Percentiles rank a stretch among this genome's conserved stretches.
These are phyloP conservation scores for Detonula confervacea DNA, from an alignment of 352 stramenopile species.

Conservation along the genomic window DNA sequence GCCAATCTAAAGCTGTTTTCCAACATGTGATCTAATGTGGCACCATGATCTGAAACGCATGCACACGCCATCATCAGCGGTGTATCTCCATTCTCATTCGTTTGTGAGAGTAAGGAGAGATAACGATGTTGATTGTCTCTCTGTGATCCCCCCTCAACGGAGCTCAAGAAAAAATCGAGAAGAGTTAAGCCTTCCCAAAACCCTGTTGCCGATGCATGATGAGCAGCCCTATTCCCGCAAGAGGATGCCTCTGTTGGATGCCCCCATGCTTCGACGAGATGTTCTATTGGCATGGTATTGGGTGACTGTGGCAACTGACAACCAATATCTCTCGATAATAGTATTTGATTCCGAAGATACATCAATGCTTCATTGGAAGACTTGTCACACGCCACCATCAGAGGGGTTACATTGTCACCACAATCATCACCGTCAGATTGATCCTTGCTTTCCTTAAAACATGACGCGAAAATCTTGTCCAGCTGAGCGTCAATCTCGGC, in stretches of 20 bases:
- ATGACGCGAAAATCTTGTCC: slow-evolving; percentile 21
- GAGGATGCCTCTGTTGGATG: slow-evolving; percentile 41
- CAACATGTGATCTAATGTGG: slow-evolving; percentile 38
- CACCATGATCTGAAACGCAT: slow-evolving; percentile 37
- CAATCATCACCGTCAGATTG: slow-evolving; percentile 11
- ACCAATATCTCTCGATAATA: slow-evolving; percentile 1
- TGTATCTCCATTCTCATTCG: slow-evolving; percentile 72
- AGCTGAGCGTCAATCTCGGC: slow-evolving; percentile 2
- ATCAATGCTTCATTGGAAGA: slow-evolving; percentile 21
- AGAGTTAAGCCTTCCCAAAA: slow-evolving; percentile 55
- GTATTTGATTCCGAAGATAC: slow-evolving; percentile 45
- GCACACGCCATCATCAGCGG: slow-evolving; percentile 76
- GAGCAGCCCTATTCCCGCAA: slow-evolving; percentile 56
- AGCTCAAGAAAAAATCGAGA: slow-evolving; percentile 37
- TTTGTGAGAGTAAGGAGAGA: slow-evolving; percentile 37
- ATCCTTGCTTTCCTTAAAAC: slow-evolving; percentile 4
- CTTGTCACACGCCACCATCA: slow-evolving; percentile 74
- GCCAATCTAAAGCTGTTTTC: slow-evolving; percentile 19
- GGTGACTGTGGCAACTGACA: slow-evolving; percentile 35
- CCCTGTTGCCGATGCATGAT: slow-evolving; percentile 63
- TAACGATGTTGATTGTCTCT: slow-evolving; percentile 22
- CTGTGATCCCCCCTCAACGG: slow-evolving; percentile 1
- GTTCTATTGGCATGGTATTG: slow-evolving; percentile 15
- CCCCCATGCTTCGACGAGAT: slow-evolving; percentile 45
- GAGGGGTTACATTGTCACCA: slow-evolving; percentile 53